Evolutionary conservation across 257 asterid genomes (phyloP).

Genomic region (Prunella vulgaris): DNA sequence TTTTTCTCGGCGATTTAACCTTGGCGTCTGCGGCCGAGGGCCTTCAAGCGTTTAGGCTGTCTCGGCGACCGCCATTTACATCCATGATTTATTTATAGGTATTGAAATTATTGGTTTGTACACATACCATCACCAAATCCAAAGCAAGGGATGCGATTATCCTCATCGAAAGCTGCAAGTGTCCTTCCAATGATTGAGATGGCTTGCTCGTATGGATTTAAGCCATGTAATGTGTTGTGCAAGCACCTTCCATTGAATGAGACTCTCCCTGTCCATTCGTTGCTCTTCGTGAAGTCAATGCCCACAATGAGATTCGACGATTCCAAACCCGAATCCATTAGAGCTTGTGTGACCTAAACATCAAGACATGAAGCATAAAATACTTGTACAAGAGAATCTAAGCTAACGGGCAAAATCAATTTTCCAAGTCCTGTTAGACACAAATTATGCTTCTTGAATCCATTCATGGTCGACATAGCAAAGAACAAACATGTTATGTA

Average conservation of each 20-base stretch:
- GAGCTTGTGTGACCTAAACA: conserved; percentile 69
- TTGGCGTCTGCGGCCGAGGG: too few relatives aligned
- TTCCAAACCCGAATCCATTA: conserved; percentile 71
- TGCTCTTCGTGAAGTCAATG: conserved; percentile 89
- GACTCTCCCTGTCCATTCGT: conserved; percentile 75
- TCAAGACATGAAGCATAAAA: neutral
- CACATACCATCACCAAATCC: conserved; percentile 78
- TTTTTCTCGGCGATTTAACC: too few relatives aligned
- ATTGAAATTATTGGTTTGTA: too few relatives aligned
- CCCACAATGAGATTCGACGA: conserved; percentile 93
- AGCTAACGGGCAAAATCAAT: neutral
- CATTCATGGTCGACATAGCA: too few relatives aligned
- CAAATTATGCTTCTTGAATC: neutral
- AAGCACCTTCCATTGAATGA: conserved; percentile 58
- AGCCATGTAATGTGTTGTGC: conserved; percentile 49
- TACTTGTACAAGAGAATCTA: neutral
- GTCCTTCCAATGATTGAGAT: conserved; percentile 90
- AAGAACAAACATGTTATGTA: neutral
- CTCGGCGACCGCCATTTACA: too few relatives aligned
- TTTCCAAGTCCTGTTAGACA: neutral
- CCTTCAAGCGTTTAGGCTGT: too few relatives aligned
- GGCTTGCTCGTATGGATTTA: conserved; percentile 77
- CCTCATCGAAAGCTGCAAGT: conserved; percentile 76
- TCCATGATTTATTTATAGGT: too few relatives aligned
- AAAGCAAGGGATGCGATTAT: conserved; percentile 80